Evolutionary conservation across 805 yeast genomes (phyloP).

Genomic region (Wickerhamomyces canadensis): DNA sequence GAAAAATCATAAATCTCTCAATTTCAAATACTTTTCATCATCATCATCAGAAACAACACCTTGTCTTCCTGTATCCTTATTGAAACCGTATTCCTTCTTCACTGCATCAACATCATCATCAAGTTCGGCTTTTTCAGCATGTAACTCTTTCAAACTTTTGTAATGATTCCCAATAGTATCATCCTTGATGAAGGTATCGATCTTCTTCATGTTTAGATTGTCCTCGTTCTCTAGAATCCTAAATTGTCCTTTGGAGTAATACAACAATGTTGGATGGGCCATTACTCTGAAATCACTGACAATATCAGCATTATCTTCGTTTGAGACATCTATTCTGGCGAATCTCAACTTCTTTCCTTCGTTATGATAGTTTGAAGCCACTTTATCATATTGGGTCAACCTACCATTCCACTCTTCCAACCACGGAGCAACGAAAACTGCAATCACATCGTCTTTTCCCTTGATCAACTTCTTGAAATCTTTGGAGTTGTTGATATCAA

Average conservation of each 20-base stretch:
- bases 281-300: conserved; percentile 24
- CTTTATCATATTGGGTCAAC: conserved; percentile 27
- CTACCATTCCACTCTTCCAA: conserved; percentile 27
- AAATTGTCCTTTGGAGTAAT: conserved; percentile 16
- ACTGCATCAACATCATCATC: conserved; percentile 11
- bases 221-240: conserved; percentile 13
- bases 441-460: conserved; percentile 11
- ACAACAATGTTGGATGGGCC: conserved; percentile 28
- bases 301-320: conserved; percentile 22
- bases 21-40: conserved; percentile 14
- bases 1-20: conserved; percentile 20
- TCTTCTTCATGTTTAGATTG: conserved; percentile 20
- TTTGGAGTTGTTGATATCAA: conserved; percentile 9
- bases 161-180: conserved; percentile 16
- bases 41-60: no score
- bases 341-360: conserved; percentile 22
- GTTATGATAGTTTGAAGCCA: conserved; percentile 15
- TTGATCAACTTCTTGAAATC: conserved; percentile 7
- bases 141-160: conserved; percentile 6
- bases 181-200: conserved; percentile 25
- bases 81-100: conserved; percentile 16
- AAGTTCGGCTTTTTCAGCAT: conserved; percentile 13
- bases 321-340: conserved; percentile 29
- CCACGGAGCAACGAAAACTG: conserved; percentile 35
- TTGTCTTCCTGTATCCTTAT: no score